Conservation (phyloP, 805 yeast species). For the Yamadazyma tumulicola region DNA sequence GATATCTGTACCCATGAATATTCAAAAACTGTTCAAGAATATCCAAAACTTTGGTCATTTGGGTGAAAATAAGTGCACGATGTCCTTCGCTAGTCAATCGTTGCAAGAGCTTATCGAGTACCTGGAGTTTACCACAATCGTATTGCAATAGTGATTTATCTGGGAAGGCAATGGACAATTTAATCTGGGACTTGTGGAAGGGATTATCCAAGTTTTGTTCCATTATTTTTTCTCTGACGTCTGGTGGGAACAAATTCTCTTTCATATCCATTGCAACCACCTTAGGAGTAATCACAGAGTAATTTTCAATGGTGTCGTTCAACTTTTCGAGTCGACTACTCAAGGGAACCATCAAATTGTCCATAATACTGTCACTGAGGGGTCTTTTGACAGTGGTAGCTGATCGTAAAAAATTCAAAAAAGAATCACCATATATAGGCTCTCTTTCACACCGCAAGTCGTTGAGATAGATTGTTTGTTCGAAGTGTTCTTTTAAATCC, state of each 20-base stretch:
- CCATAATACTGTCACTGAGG: conserved; percentile 10
- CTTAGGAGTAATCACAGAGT: conserved; percentile 83
- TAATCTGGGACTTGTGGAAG: conserved; percentile 81
- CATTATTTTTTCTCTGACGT: conserved; percentile 29
- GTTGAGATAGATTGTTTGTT: conserved; percentile 62
- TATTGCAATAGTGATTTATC: conserved; percentile 88
- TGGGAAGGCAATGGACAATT: conserved; percentile 90
- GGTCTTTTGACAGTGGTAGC: conserved; percentile 9
- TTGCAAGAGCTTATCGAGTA: conserved; percentile 68
- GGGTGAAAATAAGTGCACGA: conserved; percentile 92
- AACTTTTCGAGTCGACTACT: conserved; percentile 29
- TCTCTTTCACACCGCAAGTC: conserved; percentile 55
- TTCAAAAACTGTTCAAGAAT: conserved; percentile 89
- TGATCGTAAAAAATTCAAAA: conserved; percentile 39
- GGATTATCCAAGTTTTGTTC: conserved; percentile 44
- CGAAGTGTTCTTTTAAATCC: conserved; percentile 48
- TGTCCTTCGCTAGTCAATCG: conserved; percentile 85
- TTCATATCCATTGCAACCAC: conserved; percentile 75
- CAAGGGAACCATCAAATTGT: conserved; percentile 22
- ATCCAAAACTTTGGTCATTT: conserved; percentile 96
- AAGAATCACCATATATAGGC: conserved; percentile 68
- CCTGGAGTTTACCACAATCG: conserved; percentile 96
- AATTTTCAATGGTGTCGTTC: conserved; percentile 61
- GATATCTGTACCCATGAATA: conserved; percentile 88
- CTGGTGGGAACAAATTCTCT: conserved; percentile 44